A percentile compares a stretch with the other conserved stretches of the same genome.
phyloP scores from a whole-genome alignment of 805 yeast genomes.

The Torulaspora delbrueckii region DNA sequence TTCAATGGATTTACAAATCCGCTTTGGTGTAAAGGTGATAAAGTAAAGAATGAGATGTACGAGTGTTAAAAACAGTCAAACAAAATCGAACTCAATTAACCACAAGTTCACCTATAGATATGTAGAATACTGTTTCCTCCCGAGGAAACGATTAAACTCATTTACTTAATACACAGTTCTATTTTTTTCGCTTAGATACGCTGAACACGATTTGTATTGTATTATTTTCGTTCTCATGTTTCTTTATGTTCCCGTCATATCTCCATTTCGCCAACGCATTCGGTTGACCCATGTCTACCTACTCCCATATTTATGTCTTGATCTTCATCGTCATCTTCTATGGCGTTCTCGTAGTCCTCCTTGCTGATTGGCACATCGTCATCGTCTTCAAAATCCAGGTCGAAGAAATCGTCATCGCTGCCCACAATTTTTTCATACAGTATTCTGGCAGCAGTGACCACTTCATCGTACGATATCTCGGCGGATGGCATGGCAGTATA shows the following conservation, averaged over 20 bases:
- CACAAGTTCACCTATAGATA: too few relatives aligned
- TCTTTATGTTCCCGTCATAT: slow-evolving; percentile 21
- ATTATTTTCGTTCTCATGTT: neutral
- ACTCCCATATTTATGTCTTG: slow-evolving; percentile 22
- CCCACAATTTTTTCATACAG: slow-evolving; percentile 80
- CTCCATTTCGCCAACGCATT: slow-evolving; percentile 40
- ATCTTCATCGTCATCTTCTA: slow-evolving; percentile 31
- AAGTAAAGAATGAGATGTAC: neutral
- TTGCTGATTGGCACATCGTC: slow-evolving; percentile 43
- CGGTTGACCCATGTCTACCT: slow-evolving; percentile 33
- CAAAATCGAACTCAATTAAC: too few relatives aligned
- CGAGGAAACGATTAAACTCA: slow-evolving; percentile 1
- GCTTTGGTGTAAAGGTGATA: neutral
- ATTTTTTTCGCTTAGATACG: neutral
- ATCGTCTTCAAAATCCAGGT: slow-evolving; percentile 93
- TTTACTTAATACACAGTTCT: neutral
- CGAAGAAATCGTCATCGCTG: slow-evolving; percentile 91
- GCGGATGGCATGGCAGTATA: slow-evolving; percentile 68
- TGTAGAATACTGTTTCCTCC: neutral
- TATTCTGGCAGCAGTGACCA: slow-evolving; percentile 71
- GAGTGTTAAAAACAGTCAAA: neutral
- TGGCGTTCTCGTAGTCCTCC: slow-evolving; percentile 26
- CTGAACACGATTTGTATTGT: neutral
- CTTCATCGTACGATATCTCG: slow-evolving; percentile 89
- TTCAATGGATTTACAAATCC: too few relatives aligned